Base-by-base conservation (phyloP, 2,329 filamentous ascomycete genomes). In the Colletotrichum lentis region DNA sequence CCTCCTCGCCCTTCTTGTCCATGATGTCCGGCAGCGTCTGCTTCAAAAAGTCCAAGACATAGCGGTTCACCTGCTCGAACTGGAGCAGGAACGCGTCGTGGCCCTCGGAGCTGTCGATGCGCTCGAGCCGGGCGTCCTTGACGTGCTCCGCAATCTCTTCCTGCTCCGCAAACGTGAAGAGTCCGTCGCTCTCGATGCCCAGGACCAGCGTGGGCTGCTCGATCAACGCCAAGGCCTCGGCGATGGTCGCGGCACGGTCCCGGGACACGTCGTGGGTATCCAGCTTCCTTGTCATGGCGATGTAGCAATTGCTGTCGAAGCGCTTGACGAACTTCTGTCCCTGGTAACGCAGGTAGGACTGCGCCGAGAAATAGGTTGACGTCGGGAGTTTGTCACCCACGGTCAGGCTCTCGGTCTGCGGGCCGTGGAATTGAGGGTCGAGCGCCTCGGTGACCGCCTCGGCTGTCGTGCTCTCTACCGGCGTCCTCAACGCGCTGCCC, bases 261-360 rank as follows among this genome's bases (percentile, higher is more conserved):
- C 94, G 88, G 16, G 94, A 96, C 31, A 99, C 89, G 77, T 99
- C 96, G 79, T 99, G 96, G 0, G 96, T 98, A 77, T 99, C 96
- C 18, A 99, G 87, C 80, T 99, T 99, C 74, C 96, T 91, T 5
- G 96, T 98, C 79, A 99, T 97, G 72, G 96, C 94, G 73, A 99
- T 98, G 82, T 99, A 99, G 82, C 96, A 99, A 79, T 99, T 99
- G 74, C 94, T 93, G 79, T 99, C 96, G 78, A 98, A 99, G 11
- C 96, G 91, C 78, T 92, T 94, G 74, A 98, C 96, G 74, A 99
- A 99, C 79, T 99, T 99, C 74, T 91, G 88, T 64, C 94, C 95
- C 80, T 99, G 96, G 79, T 99, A 99, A 22, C 96, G 91, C 50
- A 99, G 87, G 79, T 99, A 99, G 0, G 94, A 97, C 78, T 99